Evolutionary conservation across 2,329 filamentous ascomycete species (phyloP).

Genomic region (Calonectria fujianensis): DNA sequence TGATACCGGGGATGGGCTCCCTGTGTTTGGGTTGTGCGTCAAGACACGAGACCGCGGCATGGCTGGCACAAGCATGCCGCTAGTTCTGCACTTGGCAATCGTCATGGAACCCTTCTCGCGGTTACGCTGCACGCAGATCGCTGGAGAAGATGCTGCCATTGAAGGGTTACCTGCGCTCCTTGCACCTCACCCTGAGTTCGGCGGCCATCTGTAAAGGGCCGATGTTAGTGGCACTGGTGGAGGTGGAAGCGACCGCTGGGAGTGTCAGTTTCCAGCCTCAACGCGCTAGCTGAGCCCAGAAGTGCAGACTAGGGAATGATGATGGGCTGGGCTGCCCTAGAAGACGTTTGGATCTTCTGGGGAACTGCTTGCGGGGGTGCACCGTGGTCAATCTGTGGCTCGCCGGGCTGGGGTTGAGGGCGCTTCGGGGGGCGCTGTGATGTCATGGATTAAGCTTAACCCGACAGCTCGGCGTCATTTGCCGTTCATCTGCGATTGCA

Average conservation of each 20-base stretch:
- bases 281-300: slow-evolving; percentile 11
- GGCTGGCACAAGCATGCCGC: slow-evolving; percentile 37
- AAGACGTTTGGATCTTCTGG: slow-evolving; percentile 11
- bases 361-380: slow-evolving; percentile 27
- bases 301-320: slow-evolving; percentile 13
- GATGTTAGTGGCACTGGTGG: slow-evolving; percentile 53
- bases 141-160: slow-evolving; percentile 20
- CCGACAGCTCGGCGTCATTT: slow-evolving; percentile 39
- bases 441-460: slow-evolving; percentile 55
- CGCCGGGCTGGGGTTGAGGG: neutral
- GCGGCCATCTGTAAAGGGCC: slow-evolving; percentile 50
- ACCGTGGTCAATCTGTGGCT: slow-evolving; percentile 11
- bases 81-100: slow-evolving; percentile 54
- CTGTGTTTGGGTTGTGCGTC: slow-evolving; percentile 22
- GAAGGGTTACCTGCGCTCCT: slow-evolving; percentile 19
- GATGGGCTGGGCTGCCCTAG: slow-evolving; percentile 1
- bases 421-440: slow-evolving; percentile 38
- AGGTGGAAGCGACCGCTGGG: slow-evolving; percentile 36
- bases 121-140: slow-evolving; percentile 41
- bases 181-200: slow-evolving; percentile 23
- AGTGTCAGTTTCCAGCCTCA: slow-evolving; percentile 37
- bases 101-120: slow-evolving; percentile 51
- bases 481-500: neutral
- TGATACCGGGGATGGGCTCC: slow-evolving; percentile 6
- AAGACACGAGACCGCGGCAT: neutral